Conservation (phyloP, 352 stramenopile genomes). For the Hyaloperonospora brassicae region DNA sequence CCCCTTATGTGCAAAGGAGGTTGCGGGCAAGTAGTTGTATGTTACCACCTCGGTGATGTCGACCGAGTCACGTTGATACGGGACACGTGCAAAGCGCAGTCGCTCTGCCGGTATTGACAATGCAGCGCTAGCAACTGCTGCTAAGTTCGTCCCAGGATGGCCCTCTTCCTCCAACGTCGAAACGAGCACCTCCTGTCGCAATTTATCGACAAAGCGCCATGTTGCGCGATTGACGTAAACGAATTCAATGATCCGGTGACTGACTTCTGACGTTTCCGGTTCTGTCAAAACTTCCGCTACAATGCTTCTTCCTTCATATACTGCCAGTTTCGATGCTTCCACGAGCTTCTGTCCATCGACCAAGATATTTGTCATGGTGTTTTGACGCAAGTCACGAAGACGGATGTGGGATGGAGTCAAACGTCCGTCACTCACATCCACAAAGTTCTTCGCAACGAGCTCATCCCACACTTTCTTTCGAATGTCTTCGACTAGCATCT, state of each 20-base stretch:
- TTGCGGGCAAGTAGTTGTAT: constrained; percentile 31
- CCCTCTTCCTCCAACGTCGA: constrained; percentile 26
- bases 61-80: constrained; percentile 52
- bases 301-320: constrained; percentile 73
- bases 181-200: constrained; percentile 52
- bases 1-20: constrained; percentile 22
- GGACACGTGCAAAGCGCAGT: constrained; percentile 49
- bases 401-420: constrained; percentile 40
- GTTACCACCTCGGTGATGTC: constrained; percentile 68
- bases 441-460: constrained; percentile 41
- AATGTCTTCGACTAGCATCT: constrained; percentile 69
- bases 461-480: constrained; percentile 38
- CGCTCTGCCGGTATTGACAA: constrained; percentile 47
- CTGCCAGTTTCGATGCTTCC: constrained; percentile 56
- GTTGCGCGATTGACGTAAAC: constrained; percentile 55
- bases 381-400: constrained; percentile 60
- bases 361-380: constrained; percentile 56
- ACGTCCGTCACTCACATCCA: constrained; percentile 15
- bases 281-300: constrained; percentile 57
- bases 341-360: constrained; percentile 51
- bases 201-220: constrained; percentile 54
- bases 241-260: constrained; percentile 59
- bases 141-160: constrained; percentile 32
- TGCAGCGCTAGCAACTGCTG: constrained; percentile 24
- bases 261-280: constrained; percentile 36